Evolutionary conservation across 345 rosid species (phyloP).

Genomic region (Hypericum androsaemum): DNA sequence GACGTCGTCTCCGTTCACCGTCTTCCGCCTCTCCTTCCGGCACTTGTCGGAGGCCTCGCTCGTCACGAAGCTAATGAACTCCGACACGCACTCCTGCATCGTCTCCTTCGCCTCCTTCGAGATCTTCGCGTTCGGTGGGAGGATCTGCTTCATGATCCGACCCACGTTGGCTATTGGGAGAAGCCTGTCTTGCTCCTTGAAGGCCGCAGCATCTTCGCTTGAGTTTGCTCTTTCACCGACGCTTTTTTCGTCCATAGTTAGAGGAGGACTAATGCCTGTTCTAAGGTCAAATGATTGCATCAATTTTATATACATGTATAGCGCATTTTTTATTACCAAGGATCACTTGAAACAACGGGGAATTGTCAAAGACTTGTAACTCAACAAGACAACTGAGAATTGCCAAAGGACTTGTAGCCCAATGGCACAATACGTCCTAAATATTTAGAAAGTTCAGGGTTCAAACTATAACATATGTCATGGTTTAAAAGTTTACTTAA

Average conservation of each 20-base stretch:
- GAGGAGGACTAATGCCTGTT: too few relatives aligned
- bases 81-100: conserved; percentile 17
- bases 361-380: too few relatives aligned
- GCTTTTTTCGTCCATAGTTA: neutral
- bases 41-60: conserved; percentile 17
- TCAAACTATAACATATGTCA: too few relatives aligned
- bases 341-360: too few relatives aligned
- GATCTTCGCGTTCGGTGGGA: conserved; percentile 13
- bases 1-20: conserved; percentile 13
- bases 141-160: conserved; percentile 15
- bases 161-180: conserved; percentile 17
- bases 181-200: conserved; percentile 10
- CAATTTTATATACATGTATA: too few relatives aligned
- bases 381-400: too few relatives aligned
- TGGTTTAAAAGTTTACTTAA: too few relatives aligned
- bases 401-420: too few relatives aligned
- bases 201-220: neutral
- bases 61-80: conserved; percentile 17
- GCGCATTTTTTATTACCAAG: too few relatives aligned
- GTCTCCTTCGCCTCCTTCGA: conserved; percentile 17
- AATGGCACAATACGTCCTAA: too few relatives aligned
- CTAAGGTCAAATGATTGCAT: too few relatives aligned
- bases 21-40: conserved; percentile 10
- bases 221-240: neutral
- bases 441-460: too few relatives aligned